phyloP scores from a whole-genome alignment of 2,329 filamentous ascomycete species.

The Nigrospora oryzae region DNA sequence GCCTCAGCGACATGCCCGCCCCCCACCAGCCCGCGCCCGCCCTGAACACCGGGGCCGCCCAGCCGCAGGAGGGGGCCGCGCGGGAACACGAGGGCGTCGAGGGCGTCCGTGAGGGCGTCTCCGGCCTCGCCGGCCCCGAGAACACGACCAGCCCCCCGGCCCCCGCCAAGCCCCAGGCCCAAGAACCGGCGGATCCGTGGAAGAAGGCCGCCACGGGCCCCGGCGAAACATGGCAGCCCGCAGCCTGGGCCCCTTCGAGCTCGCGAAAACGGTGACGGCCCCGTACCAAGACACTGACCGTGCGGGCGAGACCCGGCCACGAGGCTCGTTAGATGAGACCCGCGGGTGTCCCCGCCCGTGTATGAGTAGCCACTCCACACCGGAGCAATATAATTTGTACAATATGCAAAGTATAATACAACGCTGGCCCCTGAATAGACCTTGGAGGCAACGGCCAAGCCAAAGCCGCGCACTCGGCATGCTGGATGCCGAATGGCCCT shows the following conservation, averaged over 20 bases:
- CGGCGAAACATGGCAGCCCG: slow-evolving; percentile 60
- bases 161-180: background rate
- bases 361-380: too few relatives aligned
- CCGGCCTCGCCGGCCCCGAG: too few relatives aligned
- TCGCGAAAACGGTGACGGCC: slow-evolving; percentile 22
- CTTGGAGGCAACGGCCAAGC: too few relatives aligned
- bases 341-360: too few relatives aligned
- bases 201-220: slow-evolving; percentile 41
- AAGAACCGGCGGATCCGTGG: slow-evolving; percentile 43
- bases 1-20: slow-evolving; percentile 40
- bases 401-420: too few relatives aligned
- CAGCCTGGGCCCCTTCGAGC: slow-evolving; percentile 49
- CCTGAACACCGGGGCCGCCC: slow-evolving; percentile 10
- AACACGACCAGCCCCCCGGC: too few relatives aligned
- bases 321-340: background rate
- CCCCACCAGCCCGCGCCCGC: slow-evolving; percentile 17
- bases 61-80: slow-evolving; percentile 8
- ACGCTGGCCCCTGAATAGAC: too few relatives aligned
- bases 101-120: too few relatives aligned
- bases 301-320: background rate
- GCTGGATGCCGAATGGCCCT: too few relatives aligned
- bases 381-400: too few relatives aligned
- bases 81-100: background rate
- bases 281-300: background rate
- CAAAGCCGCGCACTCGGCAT: too few relatives aligned